phyloP scores from a whole-genome alignment of 768 basidiomycete genomes.

The Boletus rex-veris region DNA sequence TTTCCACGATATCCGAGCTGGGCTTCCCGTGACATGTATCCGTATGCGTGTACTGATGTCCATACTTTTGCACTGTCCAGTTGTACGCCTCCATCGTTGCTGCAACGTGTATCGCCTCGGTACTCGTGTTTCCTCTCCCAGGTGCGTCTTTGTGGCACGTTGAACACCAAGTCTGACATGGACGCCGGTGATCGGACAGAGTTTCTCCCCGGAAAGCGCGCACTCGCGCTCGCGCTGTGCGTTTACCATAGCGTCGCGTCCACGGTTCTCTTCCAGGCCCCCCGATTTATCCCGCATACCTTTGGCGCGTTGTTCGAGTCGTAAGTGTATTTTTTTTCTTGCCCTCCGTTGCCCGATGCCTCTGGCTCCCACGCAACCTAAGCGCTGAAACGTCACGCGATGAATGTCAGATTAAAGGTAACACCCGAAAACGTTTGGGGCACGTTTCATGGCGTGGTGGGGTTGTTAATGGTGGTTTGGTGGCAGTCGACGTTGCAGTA shows the following conservation, averaged over 20 bases:
- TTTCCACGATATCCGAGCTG: background rate
- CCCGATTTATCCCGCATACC: constrained; percentile 73
- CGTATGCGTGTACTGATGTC: no score
- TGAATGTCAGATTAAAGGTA: constrained; percentile 33
- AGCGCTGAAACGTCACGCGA: background rate
- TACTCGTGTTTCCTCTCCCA: constrained; percentile 70
- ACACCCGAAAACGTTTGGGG: constrained; percentile 79
- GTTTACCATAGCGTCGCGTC: constrained; percentile 73
- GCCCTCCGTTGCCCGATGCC: background rate
- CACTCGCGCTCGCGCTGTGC: constrained; percentile 70
- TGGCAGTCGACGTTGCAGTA: constrained; percentile 73
- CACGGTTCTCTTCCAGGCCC: constrained; percentile 70
- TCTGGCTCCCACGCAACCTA: background rate
- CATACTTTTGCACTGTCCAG: constrained; percentile 34
- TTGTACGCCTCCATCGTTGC: constrained; percentile 64
- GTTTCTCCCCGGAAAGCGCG: constrained; percentile 82
- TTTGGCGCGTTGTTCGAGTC: constrained; percentile 59
- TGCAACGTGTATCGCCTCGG: constrained; percentile 55
- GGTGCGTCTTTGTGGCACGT: constrained; percentile 41
- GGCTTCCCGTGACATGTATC: background rate
- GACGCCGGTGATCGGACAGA: constrained; percentile 40
- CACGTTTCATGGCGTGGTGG: constrained; percentile 63
- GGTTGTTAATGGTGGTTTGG: constrained; percentile 72
- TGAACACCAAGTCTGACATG: background rate
- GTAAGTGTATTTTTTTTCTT: constrained; percentile 38